Conservation (phyloP, 129 eudicot genomes). For the Sambucus nigra region DNA sequence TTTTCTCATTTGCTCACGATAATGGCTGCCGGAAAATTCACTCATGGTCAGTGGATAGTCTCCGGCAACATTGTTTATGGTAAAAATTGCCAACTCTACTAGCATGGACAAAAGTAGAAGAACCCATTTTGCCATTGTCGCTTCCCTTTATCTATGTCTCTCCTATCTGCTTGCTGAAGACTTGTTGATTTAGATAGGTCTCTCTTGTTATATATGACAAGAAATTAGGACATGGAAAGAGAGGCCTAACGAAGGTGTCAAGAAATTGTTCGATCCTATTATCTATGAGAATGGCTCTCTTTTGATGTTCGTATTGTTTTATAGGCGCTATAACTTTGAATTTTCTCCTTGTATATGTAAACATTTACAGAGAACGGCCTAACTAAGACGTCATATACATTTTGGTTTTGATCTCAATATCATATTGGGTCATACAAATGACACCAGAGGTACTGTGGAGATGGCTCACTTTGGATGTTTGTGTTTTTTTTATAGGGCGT, state of each 20-base stretch:
- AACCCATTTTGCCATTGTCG: slow-evolving; percentile 9
- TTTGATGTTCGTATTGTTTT: too few relatives aligned
- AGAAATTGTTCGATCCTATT: too few relatives aligned
- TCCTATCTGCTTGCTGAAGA: not conserved
- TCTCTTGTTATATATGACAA: slow-evolving; percentile 12
- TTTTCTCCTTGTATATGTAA: too few relatives aligned
- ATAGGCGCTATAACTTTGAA: too few relatives aligned
- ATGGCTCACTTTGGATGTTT: not conserved
- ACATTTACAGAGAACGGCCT: too few relatives aligned
- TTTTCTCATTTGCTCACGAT: slow-evolving; percentile 11
- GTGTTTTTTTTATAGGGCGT: slow-evolving; percentile 3
- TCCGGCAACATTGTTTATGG: slow-evolving; percentile 14
- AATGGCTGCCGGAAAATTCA: slow-evolving; percentile 6
- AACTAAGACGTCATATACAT: slow-evolving; percentile 24
- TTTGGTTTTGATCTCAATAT: not conserved
- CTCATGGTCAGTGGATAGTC: not conserved
- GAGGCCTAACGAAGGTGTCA: slow-evolving; percentile 32
- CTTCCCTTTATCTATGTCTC: not conserved
- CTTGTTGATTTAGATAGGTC: slow-evolving; percentile 1
- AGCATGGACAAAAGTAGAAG: slow-evolving; percentile 6
- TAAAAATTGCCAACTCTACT: slow-evolving; percentile 7
- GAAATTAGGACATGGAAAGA: slow-evolving; percentile 42
- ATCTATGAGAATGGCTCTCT: too few relatives aligned
- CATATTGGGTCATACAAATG: slow-evolving; percentile 14
- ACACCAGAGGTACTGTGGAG: not conserved